phyloP scores from a whole-genome alignment of 345 rosid genomes.

The Schrenkiella parvula region DNA sequence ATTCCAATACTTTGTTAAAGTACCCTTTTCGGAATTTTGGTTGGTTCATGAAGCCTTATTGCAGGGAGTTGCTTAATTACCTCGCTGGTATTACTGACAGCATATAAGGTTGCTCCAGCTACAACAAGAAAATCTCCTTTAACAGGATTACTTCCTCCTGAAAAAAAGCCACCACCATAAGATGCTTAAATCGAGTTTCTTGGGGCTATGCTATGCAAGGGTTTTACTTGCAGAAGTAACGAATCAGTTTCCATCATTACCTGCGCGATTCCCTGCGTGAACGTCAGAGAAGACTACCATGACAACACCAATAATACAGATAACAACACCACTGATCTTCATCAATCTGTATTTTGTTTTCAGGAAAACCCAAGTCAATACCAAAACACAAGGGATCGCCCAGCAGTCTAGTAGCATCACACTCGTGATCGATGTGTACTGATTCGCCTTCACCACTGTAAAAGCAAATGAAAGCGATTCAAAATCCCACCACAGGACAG shows the following conservation, averaged over 20 bases:
- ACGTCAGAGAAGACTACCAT: slow-evolving; percentile 92
- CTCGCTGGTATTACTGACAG: slow-evolving; percentile 68
- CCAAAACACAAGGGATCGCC: slow-evolving; percentile 84
- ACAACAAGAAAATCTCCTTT: slow-evolving; percentile 68
- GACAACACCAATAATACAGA: slow-evolving; percentile 78
- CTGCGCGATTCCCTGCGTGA: slow-evolving; percentile 66
- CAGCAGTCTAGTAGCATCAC: slow-evolving; percentile 95
- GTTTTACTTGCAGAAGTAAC: neutral
- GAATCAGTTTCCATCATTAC: slow-evolving; percentile 30
- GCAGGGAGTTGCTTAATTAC: slow-evolving; percentile 40
- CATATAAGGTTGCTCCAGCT: slow-evolving; percentile 71
- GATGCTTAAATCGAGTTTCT: neutral
- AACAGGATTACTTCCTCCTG: slow-evolving; percentile 64
- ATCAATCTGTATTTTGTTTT: slow-evolving; percentile 70
- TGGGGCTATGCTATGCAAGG: neutral
- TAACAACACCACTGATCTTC: slow-evolving; percentile 71
- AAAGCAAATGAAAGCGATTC: slow-evolving; percentile 1
- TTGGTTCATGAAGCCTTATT: neutral
- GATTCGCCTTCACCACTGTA: slow-evolving; percentile 90
- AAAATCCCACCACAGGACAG: neutral
- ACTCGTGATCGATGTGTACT: slow-evolving; percentile 83
- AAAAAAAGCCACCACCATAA: neutral
- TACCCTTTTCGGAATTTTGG: neutral
- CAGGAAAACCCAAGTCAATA: slow-evolving; percentile 76
- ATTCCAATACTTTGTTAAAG: neutral